These are phyloP conservation scores for Neurospora sp. DNA, from an alignment of 495 filamentous ascomycete species.

Conservation along the genomic window DNA sequence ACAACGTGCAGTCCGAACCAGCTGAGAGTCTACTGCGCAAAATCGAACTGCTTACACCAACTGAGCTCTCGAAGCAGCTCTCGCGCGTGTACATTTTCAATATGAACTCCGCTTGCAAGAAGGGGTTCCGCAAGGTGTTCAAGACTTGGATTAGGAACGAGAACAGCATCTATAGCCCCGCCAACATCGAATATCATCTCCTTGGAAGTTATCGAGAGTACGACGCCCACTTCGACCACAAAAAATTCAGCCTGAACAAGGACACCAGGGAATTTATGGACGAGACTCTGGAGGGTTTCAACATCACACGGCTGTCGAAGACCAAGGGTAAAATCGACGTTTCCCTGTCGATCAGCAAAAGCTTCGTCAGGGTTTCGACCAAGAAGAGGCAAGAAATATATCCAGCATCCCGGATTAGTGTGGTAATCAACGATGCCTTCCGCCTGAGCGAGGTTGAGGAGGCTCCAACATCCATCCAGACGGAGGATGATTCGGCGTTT, in stretches of 20 bases:
- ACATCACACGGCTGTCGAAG: conserved; percentile 53
- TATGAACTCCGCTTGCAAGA: conserved; percentile 55
- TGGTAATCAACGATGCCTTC: conserved; percentile 58
- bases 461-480: conserved; percentile 49
- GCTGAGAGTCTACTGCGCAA: conserved; percentile 49
- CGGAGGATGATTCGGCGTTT: conserved; percentile 57
- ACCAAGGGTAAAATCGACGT: conserved; percentile 58
- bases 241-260: conserved; percentile 52
- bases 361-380: conserved; percentile 60
- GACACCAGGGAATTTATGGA: conserved; percentile 56
- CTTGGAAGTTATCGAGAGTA: conserved; percentile 50
- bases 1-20: conserved; percentile 49
- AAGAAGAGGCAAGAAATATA: conserved; percentile 55
- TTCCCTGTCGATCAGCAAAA: conserved; percentile 51
- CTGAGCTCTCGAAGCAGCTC: conserved; percentile 46
- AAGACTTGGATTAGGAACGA: conserved; percentile 46
- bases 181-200: conserved; percentile 51
- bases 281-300: conserved; percentile 53
- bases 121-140: conserved; percentile 51
- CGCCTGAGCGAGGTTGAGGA: conserved; percentile 54
- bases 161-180: conserved; percentile 43
- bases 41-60: conserved; percentile 47
- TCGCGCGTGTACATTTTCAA: conserved; percentile 54
- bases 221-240: conserved; percentile 54
- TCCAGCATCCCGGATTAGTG: conserved; percentile 45